These are phyloP conservation scores for Scortechinia acanthostroma DNA, from an alignment of 2,329 filamentous ascomycete species.

Conservation along the genomic window DNA sequence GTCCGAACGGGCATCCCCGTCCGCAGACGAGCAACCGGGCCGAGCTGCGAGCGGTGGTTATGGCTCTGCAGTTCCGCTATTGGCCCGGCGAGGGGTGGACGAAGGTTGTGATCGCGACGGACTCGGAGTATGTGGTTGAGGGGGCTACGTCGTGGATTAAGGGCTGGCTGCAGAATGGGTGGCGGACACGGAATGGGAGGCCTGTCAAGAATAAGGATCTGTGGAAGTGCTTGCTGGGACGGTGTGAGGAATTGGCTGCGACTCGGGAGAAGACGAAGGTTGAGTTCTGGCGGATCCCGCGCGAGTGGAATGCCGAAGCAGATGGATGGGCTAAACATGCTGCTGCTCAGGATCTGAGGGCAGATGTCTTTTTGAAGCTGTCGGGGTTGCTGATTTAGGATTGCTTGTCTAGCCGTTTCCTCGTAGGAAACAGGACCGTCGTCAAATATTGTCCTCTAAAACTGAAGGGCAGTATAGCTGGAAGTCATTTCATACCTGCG, in stretches of 20 bases:
- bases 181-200: conserved; percentile 32
- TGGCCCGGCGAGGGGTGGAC: conserved; percentile 32
- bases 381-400: not conserved
- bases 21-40: conserved; percentile 41
- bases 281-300: not conserved
- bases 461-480: no score
- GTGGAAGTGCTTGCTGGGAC: conserved; percentile 40
- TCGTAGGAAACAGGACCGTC: no score
- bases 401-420: not conserved
- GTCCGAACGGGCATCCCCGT: not conserved
- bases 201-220: conserved; percentile 40
- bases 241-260: no score
- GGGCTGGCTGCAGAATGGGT: conserved; percentile 31
- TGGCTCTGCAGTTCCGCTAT: conserved; percentile 31
- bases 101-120: conserved; percentile 40
- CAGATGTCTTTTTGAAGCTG: not conserved
- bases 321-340: not conserved
- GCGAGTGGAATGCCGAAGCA: not conserved
- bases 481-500: no score
- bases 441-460: no score
- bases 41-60: conserved; percentile 44
- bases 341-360: not conserved
- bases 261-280: no score
- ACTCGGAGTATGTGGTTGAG: conserved; percentile 39
- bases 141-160: conserved; percentile 32